Base-by-base conservation (phyloP, 352 stramenopile genomes). In the Elongisporangium anandrum region DNA sequence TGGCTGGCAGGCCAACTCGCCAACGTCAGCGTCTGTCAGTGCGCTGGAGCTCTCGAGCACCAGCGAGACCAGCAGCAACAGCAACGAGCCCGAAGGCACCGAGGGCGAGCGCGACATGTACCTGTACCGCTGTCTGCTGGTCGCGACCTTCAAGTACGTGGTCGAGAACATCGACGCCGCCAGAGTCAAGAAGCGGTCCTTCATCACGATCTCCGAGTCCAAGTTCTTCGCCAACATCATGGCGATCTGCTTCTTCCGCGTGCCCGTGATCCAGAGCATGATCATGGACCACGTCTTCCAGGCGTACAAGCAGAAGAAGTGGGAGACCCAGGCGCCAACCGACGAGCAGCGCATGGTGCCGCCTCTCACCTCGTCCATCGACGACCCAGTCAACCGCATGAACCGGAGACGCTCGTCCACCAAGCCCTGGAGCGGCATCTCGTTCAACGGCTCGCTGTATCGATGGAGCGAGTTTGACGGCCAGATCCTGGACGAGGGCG, bases 121-220 rank as follows among this genome's bases (percentile, higher is more conserved):
- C 51, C 51, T 87, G 41, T 89, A 91, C 54, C 66, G 81, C 2
- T 89, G 79, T 48, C 61, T 88, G 16, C 65, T 91, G 3, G 78
- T 89, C n/a, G 79, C 79, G n/a, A 91, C 79, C 1, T 91, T 87
- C 65, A 87, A 89, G 67, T 78, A 86, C 52, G 81, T 84, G 3
- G 65, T 76, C 12, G 79, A 88, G 56, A 89, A 72, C 55, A 68
- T 91, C 19, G 79, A 91, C 19, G 65, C 58, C 5, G 77, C 71
- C 0, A 69, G 73, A 9, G 51, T 61, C 4, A 80, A 75, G 41
- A 66, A 66, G 20, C 75, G 79, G 0, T 17, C 73, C n/a, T 87
- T 79, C 55, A 79, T 90, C 39, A 78, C 79, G 8, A 68, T 85
- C 19, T 57, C 72, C 4, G 79, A 91, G 63, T 74, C 70, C 13